Evolutionary conservation across 306 rosid species (phyloP).

Genomic region (Quercus berberidifolia): DNA sequence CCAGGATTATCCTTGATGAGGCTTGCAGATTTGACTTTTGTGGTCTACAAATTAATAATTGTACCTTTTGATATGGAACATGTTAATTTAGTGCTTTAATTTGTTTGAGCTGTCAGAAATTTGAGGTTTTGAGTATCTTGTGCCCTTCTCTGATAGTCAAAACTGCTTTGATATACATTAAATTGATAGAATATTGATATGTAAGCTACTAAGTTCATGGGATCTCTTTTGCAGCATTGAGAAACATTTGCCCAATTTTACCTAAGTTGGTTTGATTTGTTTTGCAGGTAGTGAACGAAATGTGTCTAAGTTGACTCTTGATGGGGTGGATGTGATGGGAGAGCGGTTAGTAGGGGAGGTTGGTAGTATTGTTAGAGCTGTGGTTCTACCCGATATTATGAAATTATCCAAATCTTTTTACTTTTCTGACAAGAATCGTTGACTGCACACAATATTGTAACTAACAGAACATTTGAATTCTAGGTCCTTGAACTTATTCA

Average conservation of each 20-base stretch:
- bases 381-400: slow-evolving; percentile 8
- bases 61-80: not conserved
- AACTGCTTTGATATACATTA: not conserved
- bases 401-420: slow-evolving; percentile 5
- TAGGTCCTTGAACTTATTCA: slow-evolving; percentile 70
- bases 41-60: not conserved
- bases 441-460: not conserved
- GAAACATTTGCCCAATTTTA: not conserved
- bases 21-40: not conserved
- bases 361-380: slow-evolving; percentile 11
- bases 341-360: slow-evolving; percentile 91
- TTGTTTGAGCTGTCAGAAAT: not conserved
- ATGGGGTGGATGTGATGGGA: slow-evolving; percentile 98
- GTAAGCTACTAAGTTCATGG: not conserved
- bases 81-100: not conserved
- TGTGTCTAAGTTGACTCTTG: slow-evolving; percentile 67
- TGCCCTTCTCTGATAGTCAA: not conserved
- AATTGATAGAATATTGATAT: not conserved
- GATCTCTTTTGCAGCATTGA: not conserved
- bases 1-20: not conserved
- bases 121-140: not conserved
- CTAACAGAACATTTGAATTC: slow-evolving; percentile 16
- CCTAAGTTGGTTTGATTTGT: not conserved
- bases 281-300: slow-evolving; percentile 88
- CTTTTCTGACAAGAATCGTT: slow-evolving; percentile 1